A percentile compares a stretch with the other conserved stretches of the same genome.
Conservation (phyloP, 192 early-diverging fungal genomes). For the Piromyces sp. region DNA sequence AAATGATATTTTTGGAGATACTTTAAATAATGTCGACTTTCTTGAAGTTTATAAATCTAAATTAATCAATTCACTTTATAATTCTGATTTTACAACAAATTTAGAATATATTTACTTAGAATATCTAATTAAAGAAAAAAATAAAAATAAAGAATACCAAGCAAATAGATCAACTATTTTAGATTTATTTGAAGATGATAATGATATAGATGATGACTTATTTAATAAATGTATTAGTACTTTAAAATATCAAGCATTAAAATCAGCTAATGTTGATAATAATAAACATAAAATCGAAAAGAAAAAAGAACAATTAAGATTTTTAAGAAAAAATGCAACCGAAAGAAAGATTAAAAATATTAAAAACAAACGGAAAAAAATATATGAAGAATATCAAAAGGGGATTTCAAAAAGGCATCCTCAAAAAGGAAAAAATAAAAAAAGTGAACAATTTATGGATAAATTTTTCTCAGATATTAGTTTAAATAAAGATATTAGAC, state of each 20-base stretch:
- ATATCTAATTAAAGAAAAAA: not conserved
- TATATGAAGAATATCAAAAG: not conserved
- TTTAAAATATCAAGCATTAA: not conserved
- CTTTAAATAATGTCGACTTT: not conserved
- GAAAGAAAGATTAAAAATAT: not conserved
- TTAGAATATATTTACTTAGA: not conserved
- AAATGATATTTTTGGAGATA: not conserved
- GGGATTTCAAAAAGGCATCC: not conserved
- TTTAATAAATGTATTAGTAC: not conserved
- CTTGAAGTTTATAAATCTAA: not conserved
- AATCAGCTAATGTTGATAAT: not conserved
- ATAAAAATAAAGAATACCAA: not conserved
- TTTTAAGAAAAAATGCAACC: not conserved
- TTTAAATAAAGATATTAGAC: not conserved
- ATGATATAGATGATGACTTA: not conserved
- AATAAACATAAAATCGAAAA: not conserved
- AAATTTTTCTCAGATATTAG: not conserved
- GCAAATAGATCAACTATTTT: not conserved
- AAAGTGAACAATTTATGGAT: not conserved
- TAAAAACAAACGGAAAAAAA: not conserved
- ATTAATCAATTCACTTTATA: not conserved
- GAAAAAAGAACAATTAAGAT: not conserved
- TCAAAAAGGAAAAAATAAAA: not conserved
- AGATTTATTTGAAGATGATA: not conserved
- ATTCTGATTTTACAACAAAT: not conserved